Evolutionary conservation across 1,284 basidiomycete genomes (phyloP).

Genomic region (Irpex sp.): DNA sequence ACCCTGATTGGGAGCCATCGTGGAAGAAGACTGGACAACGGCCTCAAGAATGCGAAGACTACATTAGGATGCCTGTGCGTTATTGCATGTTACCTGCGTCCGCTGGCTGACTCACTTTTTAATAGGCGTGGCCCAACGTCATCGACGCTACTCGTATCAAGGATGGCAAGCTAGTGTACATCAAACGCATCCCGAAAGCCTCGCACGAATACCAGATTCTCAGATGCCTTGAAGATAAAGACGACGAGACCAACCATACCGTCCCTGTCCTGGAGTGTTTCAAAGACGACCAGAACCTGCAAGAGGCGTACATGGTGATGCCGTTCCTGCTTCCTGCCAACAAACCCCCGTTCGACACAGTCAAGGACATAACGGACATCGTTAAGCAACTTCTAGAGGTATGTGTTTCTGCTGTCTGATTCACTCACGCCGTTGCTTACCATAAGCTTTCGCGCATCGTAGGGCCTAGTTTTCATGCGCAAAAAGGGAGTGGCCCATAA

Average conservation of each 20-base stretch:
- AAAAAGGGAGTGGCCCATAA: constrained; percentile 34
- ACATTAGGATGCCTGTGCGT: no score
- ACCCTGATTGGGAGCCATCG: neutral
- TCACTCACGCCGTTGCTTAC: no score
- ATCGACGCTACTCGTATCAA: no score
- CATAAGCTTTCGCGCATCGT: no score
- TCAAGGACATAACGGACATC: constrained; percentile 24
- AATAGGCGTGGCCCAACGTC: no score
- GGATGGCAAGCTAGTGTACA: no score
- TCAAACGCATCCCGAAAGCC: neutral
- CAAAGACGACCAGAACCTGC: no score
- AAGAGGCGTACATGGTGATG: constrained; percentile 18
- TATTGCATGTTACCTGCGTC: no score
- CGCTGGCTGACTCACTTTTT: no score
- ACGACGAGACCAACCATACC: neutral
- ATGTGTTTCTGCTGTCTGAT: neutral
- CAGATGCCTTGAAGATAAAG: neutral
- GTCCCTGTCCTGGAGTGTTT: neutral
- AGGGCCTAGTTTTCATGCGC: constrained; percentile 40
- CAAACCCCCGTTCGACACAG: constrained; percentile 19
- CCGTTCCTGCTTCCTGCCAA: constrained; percentile 20
- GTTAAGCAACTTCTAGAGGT: constrained; percentile 33
- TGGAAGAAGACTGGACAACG: neutral
- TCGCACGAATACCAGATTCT: neutral
- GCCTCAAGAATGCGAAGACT: neutral